phyloP scores from a whole-genome alignment of 1,284 basidiomycete species.

The Neonothopanus nambi region DNA sequence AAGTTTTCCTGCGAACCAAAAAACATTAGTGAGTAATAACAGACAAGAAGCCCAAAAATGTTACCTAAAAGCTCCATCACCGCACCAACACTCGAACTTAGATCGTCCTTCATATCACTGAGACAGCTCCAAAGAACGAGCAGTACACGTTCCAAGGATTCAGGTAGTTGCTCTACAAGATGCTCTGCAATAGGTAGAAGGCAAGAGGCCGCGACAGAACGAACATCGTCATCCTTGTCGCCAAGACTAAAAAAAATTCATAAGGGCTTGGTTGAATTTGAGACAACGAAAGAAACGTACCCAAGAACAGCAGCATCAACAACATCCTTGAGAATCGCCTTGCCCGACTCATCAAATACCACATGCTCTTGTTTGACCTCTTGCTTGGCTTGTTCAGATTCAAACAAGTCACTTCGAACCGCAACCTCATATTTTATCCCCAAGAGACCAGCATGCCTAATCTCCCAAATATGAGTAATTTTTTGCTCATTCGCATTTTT shows the following conservation, averaged over 20 bases:
- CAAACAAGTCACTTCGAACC: constrained; percentile 83
- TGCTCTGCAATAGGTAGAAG: constrained; percentile 83
- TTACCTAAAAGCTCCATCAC: constrained; percentile 95
- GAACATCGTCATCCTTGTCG: constrained; percentile 95
- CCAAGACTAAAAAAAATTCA: constrained; percentile 61
- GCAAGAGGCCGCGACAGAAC: constrained; percentile 92
- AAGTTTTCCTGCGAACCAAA: constrained; percentile 62
- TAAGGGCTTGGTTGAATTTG: background rate
- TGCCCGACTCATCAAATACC: constrained; percentile 39
- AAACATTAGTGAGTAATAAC: constrained; percentile 15
- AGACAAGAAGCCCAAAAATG: constrained; percentile 18
- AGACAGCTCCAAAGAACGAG: constrained; percentile 92
- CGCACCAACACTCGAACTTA: constrained; percentile 94
- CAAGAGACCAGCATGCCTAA: constrained; percentile 93
- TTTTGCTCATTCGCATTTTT: constrained; percentile 40
- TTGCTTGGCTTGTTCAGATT: constrained; percentile 33
- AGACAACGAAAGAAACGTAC: constrained; percentile 42
- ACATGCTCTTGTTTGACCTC: constrained; percentile 39
- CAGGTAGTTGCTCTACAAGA: constrained; percentile 77
- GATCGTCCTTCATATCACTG: constrained; percentile 92
- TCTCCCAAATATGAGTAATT: constrained; percentile 87
- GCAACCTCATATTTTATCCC: constrained; percentile 99
- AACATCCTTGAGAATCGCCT: constrained; percentile 68
- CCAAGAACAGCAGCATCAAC: constrained; percentile 88
- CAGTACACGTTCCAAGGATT: constrained; percentile 73